Conservation (phyloP, 2,329 filamentous ascomycete genomes). For the Pyricularia pennisetigena region DNA sequence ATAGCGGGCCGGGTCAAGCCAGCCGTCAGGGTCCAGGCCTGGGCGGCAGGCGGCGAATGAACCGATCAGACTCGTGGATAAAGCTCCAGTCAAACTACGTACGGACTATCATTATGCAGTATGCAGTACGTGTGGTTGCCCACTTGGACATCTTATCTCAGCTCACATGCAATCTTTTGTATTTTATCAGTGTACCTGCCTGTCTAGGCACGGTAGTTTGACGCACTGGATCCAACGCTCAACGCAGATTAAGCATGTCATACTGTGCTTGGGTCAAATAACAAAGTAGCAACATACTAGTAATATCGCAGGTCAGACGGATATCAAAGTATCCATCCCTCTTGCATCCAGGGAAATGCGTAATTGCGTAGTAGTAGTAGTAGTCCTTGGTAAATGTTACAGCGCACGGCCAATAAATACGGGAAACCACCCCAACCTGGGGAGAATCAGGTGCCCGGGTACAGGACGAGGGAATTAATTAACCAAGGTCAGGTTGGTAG, state of each 20-base stretch:
- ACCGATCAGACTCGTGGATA: not conserved
- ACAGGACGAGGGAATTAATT: not conserved
- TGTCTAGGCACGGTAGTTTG: not conserved
- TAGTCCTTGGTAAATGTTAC: not conserved
- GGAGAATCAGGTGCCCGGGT: not conserved
- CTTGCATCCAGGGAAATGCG: not conserved
- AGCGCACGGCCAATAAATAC: not conserved
- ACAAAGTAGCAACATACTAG: not conserved
- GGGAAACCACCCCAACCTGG: not conserved
- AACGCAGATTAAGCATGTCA: not conserved
- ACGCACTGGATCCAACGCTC: not conserved
- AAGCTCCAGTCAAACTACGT: not conserved
- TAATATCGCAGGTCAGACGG: not conserved
- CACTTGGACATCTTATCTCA: not conserved
- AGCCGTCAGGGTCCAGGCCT: not conserved
- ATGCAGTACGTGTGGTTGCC: no score
- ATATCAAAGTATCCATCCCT: not conserved
- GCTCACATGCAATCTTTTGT: not conserved
- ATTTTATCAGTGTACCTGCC: not conserved
- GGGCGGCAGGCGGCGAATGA: not conserved
- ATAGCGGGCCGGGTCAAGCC: not conserved
- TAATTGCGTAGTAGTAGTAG: not conserved
- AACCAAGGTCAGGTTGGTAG: not conserved
- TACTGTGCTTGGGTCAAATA: not conserved
- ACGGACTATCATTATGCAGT: no score